These are phyloP conservation scores for Porcisia deanei DNA, from an alignment of 208 protist species.

Conservation along the genomic window DNA sequence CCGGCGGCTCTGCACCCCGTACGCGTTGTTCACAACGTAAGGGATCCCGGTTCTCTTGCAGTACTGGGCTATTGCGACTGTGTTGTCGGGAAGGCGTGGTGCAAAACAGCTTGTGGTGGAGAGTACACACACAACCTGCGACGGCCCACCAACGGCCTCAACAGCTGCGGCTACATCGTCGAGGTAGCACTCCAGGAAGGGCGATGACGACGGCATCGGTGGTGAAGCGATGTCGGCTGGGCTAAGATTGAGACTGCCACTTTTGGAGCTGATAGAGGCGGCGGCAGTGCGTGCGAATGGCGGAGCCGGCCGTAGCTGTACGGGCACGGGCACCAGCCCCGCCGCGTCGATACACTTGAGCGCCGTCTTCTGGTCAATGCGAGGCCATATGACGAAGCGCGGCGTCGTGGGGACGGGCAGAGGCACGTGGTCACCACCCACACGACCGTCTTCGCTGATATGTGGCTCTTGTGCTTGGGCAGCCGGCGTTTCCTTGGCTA, in stretches of 20 bases:
- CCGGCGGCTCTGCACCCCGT: slow-evolving; percentile 93
- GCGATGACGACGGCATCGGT: slow-evolving; percentile 21
- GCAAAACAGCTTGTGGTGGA: slow-evolving; percentile 98
- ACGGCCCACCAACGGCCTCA: slow-evolving; percentile 43
- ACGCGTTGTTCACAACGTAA: slow-evolving; percentile 99
- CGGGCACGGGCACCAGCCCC: slow-evolving; percentile 59
- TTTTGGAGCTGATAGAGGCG: background rate
- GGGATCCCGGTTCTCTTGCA: slow-evolving; percentile 82
- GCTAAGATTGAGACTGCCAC: background rate
- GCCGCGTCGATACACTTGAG: slow-evolving; percentile 96
- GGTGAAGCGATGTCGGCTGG: background rate
- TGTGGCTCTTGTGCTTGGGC: background rate
- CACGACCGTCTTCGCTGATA: background rate
- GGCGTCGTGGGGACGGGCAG: slow-evolving; percentile 1
- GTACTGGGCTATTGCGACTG: slow-evolving; percentile 90
- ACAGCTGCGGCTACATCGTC: slow-evolving; percentile 73
- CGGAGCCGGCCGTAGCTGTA: slow-evolving; percentile 45
- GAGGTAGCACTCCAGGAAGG: slow-evolving; percentile 74
- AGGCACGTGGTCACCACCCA: background rate
- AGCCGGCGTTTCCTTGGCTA: background rate
- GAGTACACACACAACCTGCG: slow-evolving; percentile 94
- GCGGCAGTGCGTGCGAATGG: slow-evolving; percentile 9
- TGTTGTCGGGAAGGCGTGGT: slow-evolving; percentile 95
- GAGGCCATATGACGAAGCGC: slow-evolving; percentile 94
- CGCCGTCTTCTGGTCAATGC: slow-evolving; percentile 98